Conservation (phyloP, 2,329 filamentous ascomycete species). For the Colletotrichum sp. region DNA sequence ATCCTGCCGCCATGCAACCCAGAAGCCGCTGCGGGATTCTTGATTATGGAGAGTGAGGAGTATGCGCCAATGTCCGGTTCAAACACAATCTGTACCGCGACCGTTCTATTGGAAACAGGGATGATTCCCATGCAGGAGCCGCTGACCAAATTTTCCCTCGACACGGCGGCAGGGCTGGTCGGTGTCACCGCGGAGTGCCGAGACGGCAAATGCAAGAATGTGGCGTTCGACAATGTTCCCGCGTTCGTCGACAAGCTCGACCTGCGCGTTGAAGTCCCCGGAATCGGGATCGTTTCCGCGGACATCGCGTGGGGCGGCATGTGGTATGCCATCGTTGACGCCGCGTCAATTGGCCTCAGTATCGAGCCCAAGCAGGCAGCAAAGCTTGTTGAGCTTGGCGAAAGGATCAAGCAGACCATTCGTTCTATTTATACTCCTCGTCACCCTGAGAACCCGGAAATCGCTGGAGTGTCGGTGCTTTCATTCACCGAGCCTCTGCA, state of each 20-base stretch:
- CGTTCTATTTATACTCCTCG: slow-evolving; percentile 37
- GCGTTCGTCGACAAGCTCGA: slow-evolving; percentile 46
- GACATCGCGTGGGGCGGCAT: slow-evolving; percentile 53
- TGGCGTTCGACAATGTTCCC: slow-evolving; percentile 50
- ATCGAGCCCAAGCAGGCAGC: slow-evolving; percentile 35
- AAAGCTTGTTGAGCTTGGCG: slow-evolving; percentile 44
- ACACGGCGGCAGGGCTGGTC: slow-evolving; percentile 45
- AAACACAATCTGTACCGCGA: slow-evolving; percentile 46
- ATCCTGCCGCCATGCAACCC: slow-evolving; percentile 44
- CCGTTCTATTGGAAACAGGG: slow-evolving; percentile 49
- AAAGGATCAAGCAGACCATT: slow-evolving; percentile 45
- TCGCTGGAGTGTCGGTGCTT: slow-evolving; percentile 43
- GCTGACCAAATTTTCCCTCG: slow-evolving; percentile 37
- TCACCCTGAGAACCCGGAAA: slow-evolving; percentile 46
- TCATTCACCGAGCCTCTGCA: slow-evolving; percentile 40
- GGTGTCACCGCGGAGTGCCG: slow-evolving; percentile 42
- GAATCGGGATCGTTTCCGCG: slow-evolving; percentile 40
- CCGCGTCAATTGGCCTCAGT: slow-evolving; percentile 35
- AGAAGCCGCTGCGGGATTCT: slow-evolving; percentile 44
- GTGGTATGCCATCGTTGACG: slow-evolving; percentile 48
- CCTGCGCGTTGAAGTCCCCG: slow-evolving; percentile 41
- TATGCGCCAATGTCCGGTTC: slow-evolving; percentile 39
- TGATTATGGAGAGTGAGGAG: slow-evolving; percentile 31
- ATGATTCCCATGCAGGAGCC: slow-evolving; percentile 47
- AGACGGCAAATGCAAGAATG: slow-evolving; percentile 44